A percentile compares a stretch with the other conserved stretches of the same genome.
Evolutionary conservation across 2,329 filamentous ascomycete species (phyloP).

Genomic region (Stemphylium lycopersici): DNA sequence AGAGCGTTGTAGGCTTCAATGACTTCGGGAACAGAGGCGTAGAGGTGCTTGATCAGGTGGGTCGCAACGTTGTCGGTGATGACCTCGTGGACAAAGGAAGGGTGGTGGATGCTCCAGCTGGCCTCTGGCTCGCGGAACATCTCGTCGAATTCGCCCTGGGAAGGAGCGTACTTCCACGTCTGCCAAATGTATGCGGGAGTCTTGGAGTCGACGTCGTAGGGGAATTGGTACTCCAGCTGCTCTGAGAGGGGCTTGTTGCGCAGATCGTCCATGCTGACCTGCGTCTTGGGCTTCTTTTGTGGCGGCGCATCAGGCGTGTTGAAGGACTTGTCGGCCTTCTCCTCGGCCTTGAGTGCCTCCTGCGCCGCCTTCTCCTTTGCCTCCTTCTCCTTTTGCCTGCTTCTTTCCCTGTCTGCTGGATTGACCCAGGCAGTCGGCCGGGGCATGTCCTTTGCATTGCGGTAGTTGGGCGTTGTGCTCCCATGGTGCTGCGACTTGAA

Average conservation of each 20-base stretch:
- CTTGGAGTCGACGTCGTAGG: slow-evolving; percentile 85
- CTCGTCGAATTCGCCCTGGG: slow-evolving; percentile 74
- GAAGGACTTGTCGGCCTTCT: slow-evolving; percentile 36
- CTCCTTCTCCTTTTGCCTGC: slow-evolving; percentile 15
- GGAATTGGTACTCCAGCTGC: slow-evolving; percentile 88
- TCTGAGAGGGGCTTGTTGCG: slow-evolving; percentile 75
- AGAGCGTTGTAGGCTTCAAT: slow-evolving; percentile 58
- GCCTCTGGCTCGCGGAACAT: slow-evolving; percentile 82
- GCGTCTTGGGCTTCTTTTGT: slow-evolving; percentile 55
- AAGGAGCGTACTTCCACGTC: slow-evolving; percentile 91
- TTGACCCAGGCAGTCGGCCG: slow-evolving; percentile 44
- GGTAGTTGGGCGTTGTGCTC: slow-evolving; percentile 37
- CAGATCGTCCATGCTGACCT: slow-evolving; percentile 72
- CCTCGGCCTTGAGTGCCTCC: slow-evolving; percentile 14
- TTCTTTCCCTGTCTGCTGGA: slow-evolving; percentile 23
- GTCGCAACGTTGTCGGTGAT: slow-evolving; percentile 88
- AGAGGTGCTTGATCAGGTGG: slow-evolving; percentile 83
- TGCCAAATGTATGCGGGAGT: slow-evolving; percentile 99
- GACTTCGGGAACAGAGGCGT: slow-evolving; percentile 67
- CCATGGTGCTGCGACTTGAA: slow-evolving; percentile 65
- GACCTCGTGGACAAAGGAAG: slow-evolving; percentile 93
- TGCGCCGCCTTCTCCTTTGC: slow-evolving; percentile 17
- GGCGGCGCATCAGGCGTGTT: slow-evolving; percentile 36
- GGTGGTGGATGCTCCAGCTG: slow-evolving; percentile 86
- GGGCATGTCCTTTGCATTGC: slow-evolving; percentile 45